These are phyloP conservation scores for Pyronema omphalodes DNA, from an alignment of 495 filamentous ascomycete species.

Conservation along the genomic window DNA sequence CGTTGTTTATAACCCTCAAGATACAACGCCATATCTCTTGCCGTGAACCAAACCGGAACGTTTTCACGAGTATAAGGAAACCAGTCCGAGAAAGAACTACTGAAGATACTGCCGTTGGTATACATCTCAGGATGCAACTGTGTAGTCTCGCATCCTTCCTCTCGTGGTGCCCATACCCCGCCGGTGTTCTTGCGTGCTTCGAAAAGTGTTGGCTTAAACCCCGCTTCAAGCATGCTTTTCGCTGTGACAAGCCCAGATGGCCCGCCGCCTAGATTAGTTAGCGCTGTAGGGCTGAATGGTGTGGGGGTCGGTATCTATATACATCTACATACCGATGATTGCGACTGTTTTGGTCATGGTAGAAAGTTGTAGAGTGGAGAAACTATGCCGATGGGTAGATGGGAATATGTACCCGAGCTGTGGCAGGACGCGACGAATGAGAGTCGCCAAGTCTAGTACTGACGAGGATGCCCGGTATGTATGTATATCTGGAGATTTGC, in stretches of 20 bases:
- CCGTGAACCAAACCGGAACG: constrained; percentile 47
- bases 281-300: not conserved
- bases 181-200: constrained; percentile 47
- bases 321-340: constrained; percentile 57
- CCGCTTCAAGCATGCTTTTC: constrained; percentile 51
- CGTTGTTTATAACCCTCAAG: constrained; percentile 40
- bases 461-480: no score
- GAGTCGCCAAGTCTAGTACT: no score
- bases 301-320: constrained; percentile 17
- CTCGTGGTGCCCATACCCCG: constrained; percentile 52
- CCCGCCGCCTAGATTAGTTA: constrained; percentile 43
- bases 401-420: no score
- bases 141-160: constrained; percentile 25
- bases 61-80: constrained; percentile 36
- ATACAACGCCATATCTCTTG: constrained; percentile 60
- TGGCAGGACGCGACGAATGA: no score
- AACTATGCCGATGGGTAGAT: no score
- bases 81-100: constrained; percentile 62
- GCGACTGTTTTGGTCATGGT: constrained; percentile 37
- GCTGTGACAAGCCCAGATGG: constrained; percentile 67
- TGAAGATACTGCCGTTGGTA: constrained; percentile 63
- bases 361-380: no score
- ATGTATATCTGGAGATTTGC: no score
- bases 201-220: constrained; percentile 52
- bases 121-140: constrained; percentile 48